Conservation (phyloP, 2,329 filamentous ascomycete species). For the Furcasterigmium sp. region DNA sequence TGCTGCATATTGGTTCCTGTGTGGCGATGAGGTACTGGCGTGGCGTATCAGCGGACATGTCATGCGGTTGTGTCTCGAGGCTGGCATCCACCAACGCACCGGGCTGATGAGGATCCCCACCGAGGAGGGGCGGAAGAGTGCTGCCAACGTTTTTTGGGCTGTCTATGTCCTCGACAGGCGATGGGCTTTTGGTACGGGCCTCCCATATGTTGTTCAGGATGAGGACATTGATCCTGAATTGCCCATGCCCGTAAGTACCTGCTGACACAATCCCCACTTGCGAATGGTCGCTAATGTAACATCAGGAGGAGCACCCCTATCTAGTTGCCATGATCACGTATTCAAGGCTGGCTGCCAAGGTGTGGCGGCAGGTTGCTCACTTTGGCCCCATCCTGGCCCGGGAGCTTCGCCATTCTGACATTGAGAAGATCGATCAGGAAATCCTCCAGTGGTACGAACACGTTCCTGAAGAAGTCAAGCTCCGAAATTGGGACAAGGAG, state of each 20-base stretch:
- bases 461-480: slow-evolving; percentile 57
- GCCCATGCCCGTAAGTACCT: slow-evolving; percentile 71
- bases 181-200: slow-evolving; percentile 85
- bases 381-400: slow-evolving; percentile 56
- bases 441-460: slow-evolving; percentile 82
- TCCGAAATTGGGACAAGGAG: slow-evolving; percentile 53
- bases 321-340: slow-evolving; percentile 81
- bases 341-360: slow-evolving; percentile 75
- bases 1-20: slow-evolving; percentile 72
- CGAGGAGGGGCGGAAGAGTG: slow-evolving; percentile 61
- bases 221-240: slow-evolving; percentile 77
- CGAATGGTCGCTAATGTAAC: slow-evolving; percentile 13
- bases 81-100: slow-evolving; percentile 77
- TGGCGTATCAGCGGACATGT: slow-evolving; percentile 86
- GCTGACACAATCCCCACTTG: background rate
- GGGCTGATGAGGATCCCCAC: slow-evolving; percentile 65
- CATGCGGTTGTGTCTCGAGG: slow-evolving; percentile 70
- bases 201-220: slow-evolving; percentile 82
- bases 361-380: slow-evolving; percentile 76
- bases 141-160: slow-evolving; percentile 76
- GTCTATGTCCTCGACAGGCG: slow-evolving; percentile 80
- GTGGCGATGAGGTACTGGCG: slow-evolving; percentile 77
- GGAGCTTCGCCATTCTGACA: slow-evolving; percentile 66
- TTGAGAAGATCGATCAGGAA: slow-evolving; percentile 76
- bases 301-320: slow-evolving; percentile 58